Evolutionary conservation across 768 basidiomycete species (phyloP).

Genomic region (Boletus rubroflammeus): DNA sequence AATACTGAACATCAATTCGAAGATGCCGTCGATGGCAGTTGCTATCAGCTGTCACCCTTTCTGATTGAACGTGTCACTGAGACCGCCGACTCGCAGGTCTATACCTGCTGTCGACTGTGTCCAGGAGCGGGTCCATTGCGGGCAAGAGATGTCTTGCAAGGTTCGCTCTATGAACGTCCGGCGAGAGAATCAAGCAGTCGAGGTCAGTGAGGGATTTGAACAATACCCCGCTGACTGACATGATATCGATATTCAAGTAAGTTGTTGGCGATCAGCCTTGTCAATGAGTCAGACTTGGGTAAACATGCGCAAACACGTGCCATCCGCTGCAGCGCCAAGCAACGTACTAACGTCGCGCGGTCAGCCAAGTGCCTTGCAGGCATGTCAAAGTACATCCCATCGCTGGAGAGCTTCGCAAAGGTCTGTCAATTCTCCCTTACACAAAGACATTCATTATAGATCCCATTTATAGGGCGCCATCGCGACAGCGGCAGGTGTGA

Average conservation of each 20-base stretch:
- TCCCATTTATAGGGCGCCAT: constrained; percentile 41
- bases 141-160: not conserved
- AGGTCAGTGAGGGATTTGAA: not conserved
- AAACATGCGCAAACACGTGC: constrained; percentile 20
- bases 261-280: too few species aligned
- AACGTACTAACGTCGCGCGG: not conserved
- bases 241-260: too few species aligned
- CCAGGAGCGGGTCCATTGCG: too few species aligned
- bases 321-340: not conserved
- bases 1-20: not conserved
- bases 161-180: not conserved
- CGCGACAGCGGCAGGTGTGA: constrained; percentile 54
- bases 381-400: constrained; percentile 42
- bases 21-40: not conserved
- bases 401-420: constrained; percentile 45
- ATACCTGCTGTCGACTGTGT: not conserved
- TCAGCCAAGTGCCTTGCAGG: not conserved
- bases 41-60: not conserved
- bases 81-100: not conserved
- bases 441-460: not conserved
- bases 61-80: not conserved
- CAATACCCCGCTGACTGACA: not conserved
- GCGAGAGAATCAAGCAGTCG: not conserved
- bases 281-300: too few species aligned
- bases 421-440: constrained; percentile 15